Base-by-base conservation (phyloP, 2,329 filamentous ascomycete genomes). In the Diplocarpon mali region DNA sequence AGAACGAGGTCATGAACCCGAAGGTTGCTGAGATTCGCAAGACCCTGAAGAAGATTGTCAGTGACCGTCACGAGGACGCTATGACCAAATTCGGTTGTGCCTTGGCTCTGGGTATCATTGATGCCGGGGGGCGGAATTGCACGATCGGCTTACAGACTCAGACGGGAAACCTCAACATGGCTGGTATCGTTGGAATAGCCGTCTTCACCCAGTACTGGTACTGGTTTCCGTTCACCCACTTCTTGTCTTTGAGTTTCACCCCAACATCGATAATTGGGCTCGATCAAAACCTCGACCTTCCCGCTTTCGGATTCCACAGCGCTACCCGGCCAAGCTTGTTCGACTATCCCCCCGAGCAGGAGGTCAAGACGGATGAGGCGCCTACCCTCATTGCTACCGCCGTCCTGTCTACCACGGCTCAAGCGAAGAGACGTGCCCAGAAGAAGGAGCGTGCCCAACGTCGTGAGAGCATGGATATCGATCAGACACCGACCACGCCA, bases 171-270 rank as follows among this genome's bases (percentile, higher is more conserved):
- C 78, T 98, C 54, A 96, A 98, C 72, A 95, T 98, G 89, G 80
- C 89, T 14, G 93, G 87, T 50, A 94, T 98, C 54, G 89, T 98
- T 14, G 93, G 92, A 55, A 95, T 95, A 80, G 90, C 88, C 24
- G 85, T 98, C 43, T 98, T 98, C 68, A 94, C 89, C 8, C 92
- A 98, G 64, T 98, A 98, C 71, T 98, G 92, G 92, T 98, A 98
- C 71, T 98, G 92, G 92, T 98, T 98, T 77, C 92, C 92, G 48
- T 83, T 96, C 59, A 94, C 92, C 27, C 92, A 98, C 67, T 98
- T 98, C 78, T 66, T 98, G 46, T 93, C 90, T 0, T 73, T 98
- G 50, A 89, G 87, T 59, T 96, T 98, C 67, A 88, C 86, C n/a
- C 92, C 92, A 1, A 98, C 93, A 1, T 85, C 92, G 1, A 85